Evolutionary conservation across 129 eudicot species (phyloP).

Genomic region (sunflower (Helianthus annuus)): HanXRQr2.0-SUNRISE NC_035443.2:10348801-10349300

Average conservation of each 20-base stretch:
- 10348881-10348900: slow-evolving; percentile 86
- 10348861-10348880: slow-evolving; percentile 76
- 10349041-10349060: neutral
- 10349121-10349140: neutral
- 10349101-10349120: neutral
- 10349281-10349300: slow-evolving; percentile 81
- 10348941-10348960: slow-evolving; percentile 66
- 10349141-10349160: slow-evolving; percentile 99
- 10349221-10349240: slow-evolving; percentile 92
- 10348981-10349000: slow-evolving; percentile 91
- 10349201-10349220: slow-evolving; percentile 94
- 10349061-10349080: neutral
- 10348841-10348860: slow-evolving; percentile 88
- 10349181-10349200: slow-evolving; percentile 92
- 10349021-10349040: neutral
- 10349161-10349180: slow-evolving; percentile 97
- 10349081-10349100: slow-evolving; percentile 2
- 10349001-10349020: slow-evolving; percentile 91
- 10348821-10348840: slow-evolving; percentile 90
- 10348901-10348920: slow-evolving; percentile 81
- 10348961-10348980: slow-evolving; percentile 77
- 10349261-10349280: slow-evolving; percentile 94
- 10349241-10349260: slow-evolving; percentile 84
- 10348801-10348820: slow-evolving; percentile 94
- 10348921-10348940: slow-evolving; percentile 84